Conservation (phyloP, 192 early-diverging fungal species). For the Pilaira anomala region DNA sequence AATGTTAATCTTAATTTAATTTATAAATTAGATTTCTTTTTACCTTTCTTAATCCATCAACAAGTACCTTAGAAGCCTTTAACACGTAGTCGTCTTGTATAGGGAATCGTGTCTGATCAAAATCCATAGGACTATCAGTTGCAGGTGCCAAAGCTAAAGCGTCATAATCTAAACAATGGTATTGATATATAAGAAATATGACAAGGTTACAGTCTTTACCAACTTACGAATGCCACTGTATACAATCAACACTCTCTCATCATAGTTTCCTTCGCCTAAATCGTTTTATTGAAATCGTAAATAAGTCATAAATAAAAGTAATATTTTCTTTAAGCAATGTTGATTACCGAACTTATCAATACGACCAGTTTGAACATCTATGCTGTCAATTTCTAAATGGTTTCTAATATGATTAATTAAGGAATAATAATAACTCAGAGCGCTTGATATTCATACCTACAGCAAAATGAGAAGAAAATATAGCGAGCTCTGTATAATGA, state of each 20-base stretch:
- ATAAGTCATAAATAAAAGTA: background rate
- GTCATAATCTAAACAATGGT: conserved; percentile 62
- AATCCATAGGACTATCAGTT: conserved; percentile 52
- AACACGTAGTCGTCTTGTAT: conserved; percentile 33
- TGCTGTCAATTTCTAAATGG: conserved; percentile 69
- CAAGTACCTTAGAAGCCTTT: conserved; percentile 38
- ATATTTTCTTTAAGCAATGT: background rate
- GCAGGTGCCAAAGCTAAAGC: conserved; percentile 65
- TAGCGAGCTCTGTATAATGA: conserved; percentile 56
- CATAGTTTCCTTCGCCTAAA: conserved; percentile 52
- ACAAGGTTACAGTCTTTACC: background rate
- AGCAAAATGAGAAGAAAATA: conserved; percentile 66
- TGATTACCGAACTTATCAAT: conserved; percentile 74
- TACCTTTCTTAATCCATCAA: conserved; percentile 45
- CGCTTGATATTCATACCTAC: conserved; percentile 37
- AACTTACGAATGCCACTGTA: conserved; percentile 55
- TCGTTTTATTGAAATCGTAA: background rate
- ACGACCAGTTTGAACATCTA: conserved; percentile 67
- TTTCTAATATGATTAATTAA: background rate
- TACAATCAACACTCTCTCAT: conserved; percentile 42
- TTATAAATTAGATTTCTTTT: background rate
- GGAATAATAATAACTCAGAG: background rate
- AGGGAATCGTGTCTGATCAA: conserved; percentile 70
- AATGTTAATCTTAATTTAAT: background rate
- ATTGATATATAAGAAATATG: background rate